phyloP scores from a whole-genome alignment of 176 grass and related monocot species.

The Bonia amplexicaulis region DNA sequence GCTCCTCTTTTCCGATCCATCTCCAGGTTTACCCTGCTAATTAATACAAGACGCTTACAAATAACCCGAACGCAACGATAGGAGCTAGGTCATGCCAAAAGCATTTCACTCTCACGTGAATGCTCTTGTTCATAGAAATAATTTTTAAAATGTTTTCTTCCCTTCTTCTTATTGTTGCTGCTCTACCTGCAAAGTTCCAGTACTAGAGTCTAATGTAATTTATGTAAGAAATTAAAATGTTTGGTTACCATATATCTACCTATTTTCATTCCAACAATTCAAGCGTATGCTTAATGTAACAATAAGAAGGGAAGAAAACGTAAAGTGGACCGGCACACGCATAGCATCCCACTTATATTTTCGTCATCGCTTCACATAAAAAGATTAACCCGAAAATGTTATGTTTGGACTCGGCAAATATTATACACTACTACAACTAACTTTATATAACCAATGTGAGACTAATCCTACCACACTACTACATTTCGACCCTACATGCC shows the following conservation, averaged over 20 bases:
- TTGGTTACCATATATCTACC: too few species aligned
- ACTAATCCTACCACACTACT: too few species aligned
- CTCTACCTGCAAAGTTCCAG: background rate
- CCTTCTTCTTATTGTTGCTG: background rate
- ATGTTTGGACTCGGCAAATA: too few species aligned
- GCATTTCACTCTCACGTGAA: background rate
- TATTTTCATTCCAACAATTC: background rate
- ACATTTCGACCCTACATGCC: too few species aligned
- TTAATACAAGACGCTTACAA: background rate
- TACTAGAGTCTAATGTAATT: background rate
- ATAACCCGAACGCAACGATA: background rate
- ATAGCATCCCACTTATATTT: too few species aligned
- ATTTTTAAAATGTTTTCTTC: background rate
- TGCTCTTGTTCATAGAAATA: background rate
- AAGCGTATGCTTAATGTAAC: background rate
- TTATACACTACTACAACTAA: too few species aligned
- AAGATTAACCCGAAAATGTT: too few species aligned
- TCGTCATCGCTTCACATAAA: too few species aligned
- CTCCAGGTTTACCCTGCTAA: background rate
- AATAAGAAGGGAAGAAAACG: too few species aligned
- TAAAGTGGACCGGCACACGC: accelerated
- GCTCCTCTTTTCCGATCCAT: background rate
- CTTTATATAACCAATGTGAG: too few species aligned
- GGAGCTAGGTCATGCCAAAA: background rate
- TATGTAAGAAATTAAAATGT: background rate